Conservation (phyloP, 345 rosid genomes). For the Pugionium cornutum region DNA sequence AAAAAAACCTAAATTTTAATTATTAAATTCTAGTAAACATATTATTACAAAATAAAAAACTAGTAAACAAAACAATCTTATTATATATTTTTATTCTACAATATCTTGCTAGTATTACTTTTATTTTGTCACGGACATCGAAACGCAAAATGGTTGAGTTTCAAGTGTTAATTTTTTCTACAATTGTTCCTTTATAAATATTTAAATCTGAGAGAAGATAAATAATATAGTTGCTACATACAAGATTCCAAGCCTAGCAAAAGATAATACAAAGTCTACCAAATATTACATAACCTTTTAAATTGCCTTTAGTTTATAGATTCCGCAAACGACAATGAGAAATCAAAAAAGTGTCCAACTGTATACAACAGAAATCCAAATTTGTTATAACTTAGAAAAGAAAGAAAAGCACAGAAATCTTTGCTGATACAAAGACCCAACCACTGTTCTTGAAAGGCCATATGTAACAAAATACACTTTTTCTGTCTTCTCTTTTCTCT, state of each 20-base stretch:
- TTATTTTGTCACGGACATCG: too few relatives aligned
- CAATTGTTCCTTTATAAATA: background rate
- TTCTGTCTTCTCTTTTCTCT: constrained; percentile 8
- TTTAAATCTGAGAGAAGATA: background rate
- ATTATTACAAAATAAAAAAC: too few relatives aligned
- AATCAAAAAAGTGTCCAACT: constrained; percentile 7
- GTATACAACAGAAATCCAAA: constrained; percentile 23
- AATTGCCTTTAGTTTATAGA: constrained; percentile 17
- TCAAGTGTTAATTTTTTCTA: background rate
- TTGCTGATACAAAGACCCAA: constrained; percentile 34
- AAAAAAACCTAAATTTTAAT: too few relatives aligned
- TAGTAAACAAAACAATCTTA: too few relatives aligned
- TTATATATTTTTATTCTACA: too few relatives aligned
- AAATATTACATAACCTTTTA: constrained; percentile 7
- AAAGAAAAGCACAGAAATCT: background rate
- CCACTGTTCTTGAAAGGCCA: constrained; percentile 34
- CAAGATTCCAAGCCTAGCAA: background rate
- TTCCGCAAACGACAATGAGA: background rate
- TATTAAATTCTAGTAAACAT: too few relatives aligned
- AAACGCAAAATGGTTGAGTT: too few relatives aligned
- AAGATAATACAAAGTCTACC: background rate
- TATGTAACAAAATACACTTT: constrained; percentile 31
- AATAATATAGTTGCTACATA: background rate
- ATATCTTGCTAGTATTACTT: too few relatives aligned
- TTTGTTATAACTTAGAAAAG: constrained; percentile 3